These are phyloP conservation scores for Tilletiaria anomala DNA, from an alignment of 1,284 basidiomycete genomes.

Conservation along the genomic window DNA sequence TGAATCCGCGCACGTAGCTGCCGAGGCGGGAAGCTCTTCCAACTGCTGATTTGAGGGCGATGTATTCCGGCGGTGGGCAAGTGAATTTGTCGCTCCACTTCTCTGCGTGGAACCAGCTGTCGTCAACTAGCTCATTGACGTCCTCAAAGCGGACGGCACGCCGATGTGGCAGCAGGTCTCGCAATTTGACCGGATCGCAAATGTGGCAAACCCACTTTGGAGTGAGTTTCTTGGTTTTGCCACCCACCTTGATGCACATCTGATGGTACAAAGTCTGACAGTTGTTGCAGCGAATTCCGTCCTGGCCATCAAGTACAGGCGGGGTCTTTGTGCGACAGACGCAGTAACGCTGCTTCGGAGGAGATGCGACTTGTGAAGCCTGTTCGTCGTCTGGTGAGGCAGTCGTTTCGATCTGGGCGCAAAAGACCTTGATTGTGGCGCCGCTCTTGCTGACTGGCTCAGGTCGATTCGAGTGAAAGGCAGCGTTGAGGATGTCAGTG, in stretches of 20 bases:
- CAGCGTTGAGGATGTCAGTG: no score
- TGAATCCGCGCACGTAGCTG: constrained; percentile 1
- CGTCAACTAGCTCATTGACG: background rate
- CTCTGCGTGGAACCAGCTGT: no score
- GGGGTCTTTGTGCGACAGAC: constrained; percentile 16
- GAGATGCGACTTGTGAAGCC: no score
- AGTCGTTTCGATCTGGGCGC: constrained; percentile 48
- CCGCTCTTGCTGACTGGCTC: no score
- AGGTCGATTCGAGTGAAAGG: no score
- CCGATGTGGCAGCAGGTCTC: constrained; percentile 4
- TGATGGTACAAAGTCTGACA: constrained; percentile 7
- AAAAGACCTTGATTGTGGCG: no score
- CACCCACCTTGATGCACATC: constrained; percentile 1
- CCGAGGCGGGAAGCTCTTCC: no score
- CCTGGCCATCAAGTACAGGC: background rate
- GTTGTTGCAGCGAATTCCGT: constrained; percentile 10
- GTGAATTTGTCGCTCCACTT: no score
- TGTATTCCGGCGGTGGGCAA: no score
- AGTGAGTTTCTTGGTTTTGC: no score
- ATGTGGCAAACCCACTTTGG: constrained; percentile 19
- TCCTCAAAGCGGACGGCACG: constrained; percentile 3
- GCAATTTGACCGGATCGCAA: constrained; percentile 14
- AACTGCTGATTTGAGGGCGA: no score
- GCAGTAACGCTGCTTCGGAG: constrained; percentile 11
- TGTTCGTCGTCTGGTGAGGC: no score